A percentile compares a stretch with the other conserved stretches of the same genome.
These are phyloP conservation scores for Pestalotiopsis sp. DNA, from an alignment of 2,329 filamentous ascomycete species.

Conservation along the genomic window DNA sequence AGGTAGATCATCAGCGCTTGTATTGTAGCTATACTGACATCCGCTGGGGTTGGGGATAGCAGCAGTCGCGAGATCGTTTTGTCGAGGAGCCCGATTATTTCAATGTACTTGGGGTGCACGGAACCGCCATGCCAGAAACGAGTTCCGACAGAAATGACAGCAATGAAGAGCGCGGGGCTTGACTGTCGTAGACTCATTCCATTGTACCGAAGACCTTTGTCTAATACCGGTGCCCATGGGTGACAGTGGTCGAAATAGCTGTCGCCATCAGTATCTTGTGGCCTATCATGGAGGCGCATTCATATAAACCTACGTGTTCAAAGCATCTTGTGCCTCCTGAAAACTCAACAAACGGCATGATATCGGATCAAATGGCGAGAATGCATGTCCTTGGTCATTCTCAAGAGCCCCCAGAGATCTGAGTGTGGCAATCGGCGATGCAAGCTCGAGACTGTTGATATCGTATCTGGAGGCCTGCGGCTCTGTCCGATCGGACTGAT, in stretches of 20 bases:
- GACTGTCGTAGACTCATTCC: constrained; percentile 1
- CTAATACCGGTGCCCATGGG: constrained; percentile 3
- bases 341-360: not conserved
- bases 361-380: constrained; percentile 10
- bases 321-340: constrained; percentile 6
- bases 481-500: not conserved
- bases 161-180: not conserved
- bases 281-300: not conserved
- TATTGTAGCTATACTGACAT: not conserved
- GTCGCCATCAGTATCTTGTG: not conserved
- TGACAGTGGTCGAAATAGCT: constrained; percentile 8
- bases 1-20: constrained; percentile 10
- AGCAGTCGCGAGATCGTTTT: constrained; percentile 5
- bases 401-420: constrained; percentile 6
- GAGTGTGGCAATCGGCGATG: constrained; percentile 7
- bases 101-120: constrained; percentile 7
- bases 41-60: not conserved
- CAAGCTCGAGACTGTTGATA: constrained; percentile 5
- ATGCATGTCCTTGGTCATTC: not conserved
- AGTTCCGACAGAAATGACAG: not conserved
- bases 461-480: not conserved
- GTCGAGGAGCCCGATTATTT: not conserved
- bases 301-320: constrained; percentile 2
- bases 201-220: not conserved
- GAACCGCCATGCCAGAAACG: constrained; percentile 5